These are phyloP conservation scores for Jatropha curcas DNA, from an alignment of 345 rosid species.

Conservation along the genomic window DNA sequence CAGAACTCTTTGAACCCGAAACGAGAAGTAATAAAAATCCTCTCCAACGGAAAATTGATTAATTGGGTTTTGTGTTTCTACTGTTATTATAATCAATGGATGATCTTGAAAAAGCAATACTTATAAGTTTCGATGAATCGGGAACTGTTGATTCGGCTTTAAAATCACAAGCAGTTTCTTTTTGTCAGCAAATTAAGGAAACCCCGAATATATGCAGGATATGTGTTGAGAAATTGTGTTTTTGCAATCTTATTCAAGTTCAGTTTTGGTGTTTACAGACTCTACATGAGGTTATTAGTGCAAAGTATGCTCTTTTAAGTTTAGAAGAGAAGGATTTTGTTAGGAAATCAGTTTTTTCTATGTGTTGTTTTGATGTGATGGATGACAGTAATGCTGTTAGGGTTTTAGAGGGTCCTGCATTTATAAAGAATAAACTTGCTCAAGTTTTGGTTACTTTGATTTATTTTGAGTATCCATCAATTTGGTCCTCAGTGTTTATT, in stretches of 20 bases:
- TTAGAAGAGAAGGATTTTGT: conserved; percentile 58
- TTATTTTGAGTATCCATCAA: conserved; percentile 82
- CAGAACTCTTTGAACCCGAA: conserved; percentile 2
- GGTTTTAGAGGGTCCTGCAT: conserved; percentile 65
- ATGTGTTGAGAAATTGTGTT: conserved; percentile 70
- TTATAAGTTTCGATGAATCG: conserved; percentile 73
- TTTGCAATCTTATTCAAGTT: conserved; percentile 63
- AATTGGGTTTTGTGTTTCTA: conserved; percentile 23
- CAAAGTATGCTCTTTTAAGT: conserved; percentile 54
- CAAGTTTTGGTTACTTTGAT: conserved; percentile 85
- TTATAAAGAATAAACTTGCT: conserved; percentile 91
- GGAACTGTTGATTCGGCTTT: conserved; percentile 56
- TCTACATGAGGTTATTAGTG: conserved; percentile 64
- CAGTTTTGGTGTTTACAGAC: conserved; percentile 98
- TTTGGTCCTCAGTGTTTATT: conserved; percentile 79
- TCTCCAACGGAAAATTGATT: background rate
- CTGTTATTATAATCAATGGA: conserved; percentile 52
- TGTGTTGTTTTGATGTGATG: conserved; percentile 59
- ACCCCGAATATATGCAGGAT: conserved; percentile 49
- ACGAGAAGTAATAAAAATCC: background rate
- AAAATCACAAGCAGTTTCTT: conserved; percentile 58
- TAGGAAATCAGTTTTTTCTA: conserved; percentile 63
- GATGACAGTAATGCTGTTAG: conserved; percentile 51
- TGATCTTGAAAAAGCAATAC: conserved; percentile 80
- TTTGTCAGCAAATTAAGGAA: conserved; percentile 63